Percentiles rank a stretch among this genome's conserved stretches.
These are phyloP conservation scores for Tolypocladium amazonense DNA, from an alignment of 2,329 filamentous ascomycete species.

Conservation along the genomic window DNA sequence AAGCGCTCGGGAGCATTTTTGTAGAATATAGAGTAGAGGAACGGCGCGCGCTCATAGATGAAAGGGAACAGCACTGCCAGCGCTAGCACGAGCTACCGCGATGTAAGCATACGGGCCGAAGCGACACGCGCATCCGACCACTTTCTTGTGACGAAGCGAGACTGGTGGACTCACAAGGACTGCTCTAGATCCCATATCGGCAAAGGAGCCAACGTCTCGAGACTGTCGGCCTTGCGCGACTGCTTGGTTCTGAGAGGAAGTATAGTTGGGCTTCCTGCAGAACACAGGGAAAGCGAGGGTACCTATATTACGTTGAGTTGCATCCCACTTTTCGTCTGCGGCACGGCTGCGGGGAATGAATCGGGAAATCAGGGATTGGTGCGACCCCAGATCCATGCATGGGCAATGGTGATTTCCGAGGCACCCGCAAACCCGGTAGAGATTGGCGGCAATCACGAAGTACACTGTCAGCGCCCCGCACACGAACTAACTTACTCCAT, in stretches of 20 bases:
- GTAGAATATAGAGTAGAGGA: constrained; percentile 10
- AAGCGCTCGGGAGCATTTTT: constrained; percentile 20
- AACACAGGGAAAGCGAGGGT: too few species aligned
- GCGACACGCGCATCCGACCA: neutral
- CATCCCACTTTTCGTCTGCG: too few species aligned
- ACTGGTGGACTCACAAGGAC: neutral
- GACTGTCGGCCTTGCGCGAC: neutral
- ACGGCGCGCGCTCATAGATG: constrained; percentile 6
- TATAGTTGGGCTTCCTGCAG: too few species aligned
- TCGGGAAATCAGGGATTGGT: too few species aligned
- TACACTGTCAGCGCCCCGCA: too few species aligned
- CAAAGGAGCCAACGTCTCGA: neutral
- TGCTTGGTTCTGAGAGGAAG: neutral
- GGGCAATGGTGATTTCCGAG: too few species aligned
- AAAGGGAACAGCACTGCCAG: constrained; percentile 4
- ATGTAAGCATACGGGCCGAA: neutral
- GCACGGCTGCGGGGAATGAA: too few species aligned
- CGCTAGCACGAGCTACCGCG: constrained; percentile 1
- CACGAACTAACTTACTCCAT: too few species aligned
- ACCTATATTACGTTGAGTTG: too few species aligned
- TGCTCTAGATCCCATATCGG: neutral
- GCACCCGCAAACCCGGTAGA: too few species aligned
- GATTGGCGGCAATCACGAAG: too few species aligned
- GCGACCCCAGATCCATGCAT: too few species aligned
- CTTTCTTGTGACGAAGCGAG: neutral